These are phyloP conservation scores for Amylostereum areolatum DNA, from an alignment of 1,284 basidiomycete genomes.

Conservation along the genomic window DNA sequence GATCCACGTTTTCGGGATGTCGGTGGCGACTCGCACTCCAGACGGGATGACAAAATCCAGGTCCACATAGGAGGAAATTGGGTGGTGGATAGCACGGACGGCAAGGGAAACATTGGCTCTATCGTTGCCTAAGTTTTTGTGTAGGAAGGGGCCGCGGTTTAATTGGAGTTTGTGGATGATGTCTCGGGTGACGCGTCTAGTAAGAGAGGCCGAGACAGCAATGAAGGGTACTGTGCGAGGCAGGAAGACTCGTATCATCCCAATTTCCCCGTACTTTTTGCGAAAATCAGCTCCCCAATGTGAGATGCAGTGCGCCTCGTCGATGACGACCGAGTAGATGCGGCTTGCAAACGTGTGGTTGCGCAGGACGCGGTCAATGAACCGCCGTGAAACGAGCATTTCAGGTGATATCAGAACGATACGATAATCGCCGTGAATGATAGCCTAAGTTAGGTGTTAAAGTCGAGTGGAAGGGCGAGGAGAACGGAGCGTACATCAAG, in stretches of 20 bases:
- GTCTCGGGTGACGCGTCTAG: neutral
- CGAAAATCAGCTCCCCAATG: neutral
- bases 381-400: neutral
- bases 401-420: neutral
- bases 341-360: neutral
- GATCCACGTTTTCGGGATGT: slow-evolving; percentile 9
- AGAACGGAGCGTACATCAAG: too few species aligned
- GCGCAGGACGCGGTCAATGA: neutral
- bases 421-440: neutral
- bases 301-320: neutral
- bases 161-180: neutral
- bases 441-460: too few species aligned
- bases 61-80: slow-evolving; percentile 26
- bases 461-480: too few species aligned
- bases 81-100: neutral
- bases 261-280: neutral
- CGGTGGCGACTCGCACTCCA: neutral
- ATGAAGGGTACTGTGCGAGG: neutral
- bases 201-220: neutral
- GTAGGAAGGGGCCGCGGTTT: neutral
- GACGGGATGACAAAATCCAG: slow-evolving; percentile 25
- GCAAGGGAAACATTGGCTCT: neutral
- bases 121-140: neutral
- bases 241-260: neutral
- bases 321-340: neutral